Percentiles rank a stretch among this genome's conserved stretches.
phyloP scores from a whole-genome alignment of 2,329 filamentous ascomycete genomes.

The Fusarium liriodendri region DNA sequence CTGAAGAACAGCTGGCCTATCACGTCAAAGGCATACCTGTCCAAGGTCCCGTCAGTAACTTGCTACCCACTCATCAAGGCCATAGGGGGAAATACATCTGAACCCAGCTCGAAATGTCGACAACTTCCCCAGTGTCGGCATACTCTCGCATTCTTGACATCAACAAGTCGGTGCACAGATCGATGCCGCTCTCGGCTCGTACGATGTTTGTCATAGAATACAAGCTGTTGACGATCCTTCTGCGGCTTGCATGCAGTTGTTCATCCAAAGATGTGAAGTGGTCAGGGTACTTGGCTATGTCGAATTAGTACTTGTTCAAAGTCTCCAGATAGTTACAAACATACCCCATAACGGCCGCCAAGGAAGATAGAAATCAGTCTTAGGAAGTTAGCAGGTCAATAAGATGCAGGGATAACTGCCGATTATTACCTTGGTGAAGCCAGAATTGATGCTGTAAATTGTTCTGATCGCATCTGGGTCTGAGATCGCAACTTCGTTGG shows the following conservation, averaged over 20 bases:
- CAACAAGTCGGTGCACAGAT: background rate
- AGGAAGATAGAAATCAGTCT: too few species aligned
- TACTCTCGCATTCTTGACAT: background rate
- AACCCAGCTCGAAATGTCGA: background rate
- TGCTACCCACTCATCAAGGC: background rate
- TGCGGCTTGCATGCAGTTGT: background rate
- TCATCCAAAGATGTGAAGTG: background rate
- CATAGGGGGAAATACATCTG: background rate
- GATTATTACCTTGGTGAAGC: too few species aligned
- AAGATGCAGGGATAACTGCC: too few species aligned
- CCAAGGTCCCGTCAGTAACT: background rate
- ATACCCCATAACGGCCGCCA: too few species aligned
- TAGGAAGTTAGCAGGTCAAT: too few species aligned
- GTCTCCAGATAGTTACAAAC: too few species aligned
- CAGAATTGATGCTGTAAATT: too few species aligned
- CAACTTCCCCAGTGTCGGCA: background rate
- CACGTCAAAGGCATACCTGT: constrained; percentile 15
- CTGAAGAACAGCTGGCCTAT: constrained; percentile 18
- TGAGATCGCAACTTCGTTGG: too few species aligned
- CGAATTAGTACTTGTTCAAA: too few species aligned
- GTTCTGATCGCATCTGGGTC: too few species aligned
- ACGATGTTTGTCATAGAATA: background rate
- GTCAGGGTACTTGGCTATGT: too few species aligned
- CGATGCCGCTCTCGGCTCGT: background rate
- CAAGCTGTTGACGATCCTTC: background rate